Base-by-base conservation (phyloP, 2,329 filamentous ascomycete genomes). In the Beauveria varroae region DNA sequence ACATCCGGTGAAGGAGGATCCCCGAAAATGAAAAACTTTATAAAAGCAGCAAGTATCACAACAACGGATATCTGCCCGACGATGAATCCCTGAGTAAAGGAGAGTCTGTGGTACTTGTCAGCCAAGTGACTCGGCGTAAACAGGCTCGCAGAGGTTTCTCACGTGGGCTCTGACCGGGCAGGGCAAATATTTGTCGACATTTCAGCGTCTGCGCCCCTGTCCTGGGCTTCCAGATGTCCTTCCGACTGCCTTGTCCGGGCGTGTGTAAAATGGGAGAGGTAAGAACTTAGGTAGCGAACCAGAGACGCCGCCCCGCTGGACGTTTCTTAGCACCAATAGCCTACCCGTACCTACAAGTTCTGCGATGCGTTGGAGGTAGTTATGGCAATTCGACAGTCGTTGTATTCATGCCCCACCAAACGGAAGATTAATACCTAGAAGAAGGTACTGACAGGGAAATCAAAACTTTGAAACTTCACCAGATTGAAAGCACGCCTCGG, bases 11-110 rank as follows among this genome's bases (percentile, higher is more conserved):
- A 91, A 1, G 92, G 91, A 5, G 91, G 86, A 71, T 98, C 95
- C 68, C 95, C 95, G 72, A 99, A 98, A 71, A 99, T 98, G 83
- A 99, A 99, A 84, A 97, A 99, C 73, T 96, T 96, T 75, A 99
- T 98, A 76, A 99, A 98, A 67, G 89, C 91, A 65, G 92, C 93
- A 64, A 99, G 86, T 44, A 99, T 82, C 26, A 98, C 79, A 16
- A 96, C 90, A 51, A 99, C 90, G 2, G 92, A 96, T 57, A 99
- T 81, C 74, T 99, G 95, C 55, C 95, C 95, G 37, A 98, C 81
- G 54, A 99, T 86, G 67, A 99, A 88, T 30, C 95, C 95, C 73
- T 96, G 91, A 0, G 91, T 96, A 74, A 98, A 98, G 41, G 91
- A 95, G 67, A 95, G 80, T 46, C 91, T 93, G 70, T 69, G 47